phyloP scores from a whole-genome alignment of 1,284 basidiomycete genomes.

The Moniliophthora roreri region DNA sequence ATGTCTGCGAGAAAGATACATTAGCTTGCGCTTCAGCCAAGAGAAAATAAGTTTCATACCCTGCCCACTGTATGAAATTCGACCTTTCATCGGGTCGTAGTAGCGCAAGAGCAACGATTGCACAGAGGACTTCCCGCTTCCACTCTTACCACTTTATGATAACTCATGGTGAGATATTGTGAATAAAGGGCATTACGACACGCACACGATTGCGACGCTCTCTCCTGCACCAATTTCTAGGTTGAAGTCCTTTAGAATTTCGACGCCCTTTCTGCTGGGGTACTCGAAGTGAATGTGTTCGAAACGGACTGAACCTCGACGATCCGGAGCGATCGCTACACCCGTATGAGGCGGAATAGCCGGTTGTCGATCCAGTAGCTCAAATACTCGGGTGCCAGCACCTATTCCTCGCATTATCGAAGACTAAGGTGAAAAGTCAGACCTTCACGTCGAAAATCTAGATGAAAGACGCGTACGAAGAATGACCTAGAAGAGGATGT shows the following conservation, averaged over 20 bases:
- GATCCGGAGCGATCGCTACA: slow-evolving; percentile 47
- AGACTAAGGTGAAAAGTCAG: slow-evolving; percentile 40
- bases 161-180: background rate
- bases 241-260: slow-evolving; percentile 78
- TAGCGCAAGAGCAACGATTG: slow-evolving; percentile 88
- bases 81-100: slow-evolving; percentile 88
- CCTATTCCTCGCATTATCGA: slow-evolving; percentile 92
- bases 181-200: slow-evolving; percentile 17
- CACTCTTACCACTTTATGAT: slow-evolving; percentile 77
- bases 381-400: slow-evolving; percentile 91
- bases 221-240: slow-evolving; percentile 81
- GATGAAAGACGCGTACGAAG: slow-evolving; percentile 42
- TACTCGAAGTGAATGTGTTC: slow-evolving; percentile 86
- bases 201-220: slow-evolving; percentile 90
- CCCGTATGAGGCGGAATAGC: slow-evolving; percentile 70
- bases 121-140: slow-evolving; percentile 90
- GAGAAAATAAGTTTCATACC: slow-evolving; percentile 43
- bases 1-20: too few relatives aligned
- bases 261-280: slow-evolving; percentile 77
- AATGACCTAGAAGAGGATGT: slow-evolving; percentile 49
- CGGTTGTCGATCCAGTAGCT: slow-evolving; percentile 82
- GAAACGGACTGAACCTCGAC: slow-evolving; percentile 73
- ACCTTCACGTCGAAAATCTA: background rate
- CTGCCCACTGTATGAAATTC: slow-evolving; percentile 83
- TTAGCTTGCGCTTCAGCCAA: too few relatives aligned